Evolutionary conservation across 257 asterid genomes (phyloP).

Genomic region (Echium plantagineum): DNA sequence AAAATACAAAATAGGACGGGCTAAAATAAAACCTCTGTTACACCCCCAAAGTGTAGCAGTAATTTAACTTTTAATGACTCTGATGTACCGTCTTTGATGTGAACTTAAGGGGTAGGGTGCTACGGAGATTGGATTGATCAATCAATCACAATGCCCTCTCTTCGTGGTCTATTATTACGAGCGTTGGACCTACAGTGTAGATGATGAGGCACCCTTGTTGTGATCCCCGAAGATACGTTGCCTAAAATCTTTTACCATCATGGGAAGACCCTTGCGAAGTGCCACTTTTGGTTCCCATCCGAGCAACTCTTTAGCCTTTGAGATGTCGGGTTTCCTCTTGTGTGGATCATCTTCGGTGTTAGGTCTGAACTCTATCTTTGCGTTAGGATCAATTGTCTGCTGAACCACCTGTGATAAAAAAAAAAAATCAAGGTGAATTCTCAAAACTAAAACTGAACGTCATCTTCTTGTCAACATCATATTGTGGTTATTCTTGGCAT

Average conservation of each 20-base stretch:
- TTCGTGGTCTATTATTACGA: neutral
- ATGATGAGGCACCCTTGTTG: neutral
- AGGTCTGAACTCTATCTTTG: constrained; percentile 2
- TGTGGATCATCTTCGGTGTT: constrained; percentile 3
- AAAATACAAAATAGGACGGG: neutral
- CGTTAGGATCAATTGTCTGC: neutral
- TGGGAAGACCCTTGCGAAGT: constrained; percentile 1
- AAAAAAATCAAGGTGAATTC: neutral
- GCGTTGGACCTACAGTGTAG: neutral
- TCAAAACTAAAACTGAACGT: neutral
- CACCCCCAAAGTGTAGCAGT: neutral
- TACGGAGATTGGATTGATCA: neutral
- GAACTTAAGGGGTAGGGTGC: too few relatives aligned
- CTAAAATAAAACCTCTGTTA: neutral
- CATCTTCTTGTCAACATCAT: neutral
- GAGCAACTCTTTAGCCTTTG: constrained; percentile 2
- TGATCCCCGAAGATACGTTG: constrained; percentile 1
- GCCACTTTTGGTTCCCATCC: constrained; percentile 3
- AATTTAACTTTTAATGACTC: neutral
- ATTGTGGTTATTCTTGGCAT: neutral
- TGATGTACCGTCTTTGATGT: neutral
- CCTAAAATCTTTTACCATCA: constrained; percentile 1
- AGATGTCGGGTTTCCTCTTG: constrained; percentile 1
- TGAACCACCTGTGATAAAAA: neutral
- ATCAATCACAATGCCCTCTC: neutral